Base-by-base conservation (phyloP, 441 rosid species). In the Macaranga tanarius region DNA sequence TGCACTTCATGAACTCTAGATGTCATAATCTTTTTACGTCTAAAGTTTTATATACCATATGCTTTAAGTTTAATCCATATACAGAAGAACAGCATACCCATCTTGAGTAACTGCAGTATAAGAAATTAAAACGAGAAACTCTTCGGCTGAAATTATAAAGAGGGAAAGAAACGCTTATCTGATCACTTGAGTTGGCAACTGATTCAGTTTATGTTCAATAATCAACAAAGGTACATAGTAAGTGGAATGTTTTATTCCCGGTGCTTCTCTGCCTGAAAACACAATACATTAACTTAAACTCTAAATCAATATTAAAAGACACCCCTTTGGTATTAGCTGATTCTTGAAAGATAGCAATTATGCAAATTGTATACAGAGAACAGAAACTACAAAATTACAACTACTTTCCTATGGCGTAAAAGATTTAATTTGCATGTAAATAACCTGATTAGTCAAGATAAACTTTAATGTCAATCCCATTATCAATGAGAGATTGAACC, bases 401-500 rank as follows among this genome's bases (percentile, higher is more conserved):
- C 52, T 52, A 60, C 52, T 22, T 52, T 40, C 11, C 23, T 23
- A 69, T 17, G 1, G 40, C 22, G 16, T n/a, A 48, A 38, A 73
- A 28, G 44, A 3, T 5, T 31, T 2, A 54, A 61, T 40, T 61
- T 31, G 25, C 22, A 66, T 15, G 51, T n/a, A 1, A 0, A 25
- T 57, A 67, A 70, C 69, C 28, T 69, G 45, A 56, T 86, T 84
- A 94, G 47, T 90, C 96, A 2, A 94, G 95, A 80, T 87, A 92
- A 61, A 90, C 83, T 79, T 94, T 89, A 22, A 94, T 76, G 79
- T 90, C 93, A 25, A 90, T 90, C 70, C 96, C 97, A 20, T 85
- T 89, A 72, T 94, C 97, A 71, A 94, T 89, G 59, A 94, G 89
- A 28, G 95, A 90, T 80, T 94, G 97, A 52, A 92, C 97, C 72